phyloP scores from a whole-genome alignment of 2,329 filamentous ascomycete genomes.

The Apiospora aurea region DNA sequence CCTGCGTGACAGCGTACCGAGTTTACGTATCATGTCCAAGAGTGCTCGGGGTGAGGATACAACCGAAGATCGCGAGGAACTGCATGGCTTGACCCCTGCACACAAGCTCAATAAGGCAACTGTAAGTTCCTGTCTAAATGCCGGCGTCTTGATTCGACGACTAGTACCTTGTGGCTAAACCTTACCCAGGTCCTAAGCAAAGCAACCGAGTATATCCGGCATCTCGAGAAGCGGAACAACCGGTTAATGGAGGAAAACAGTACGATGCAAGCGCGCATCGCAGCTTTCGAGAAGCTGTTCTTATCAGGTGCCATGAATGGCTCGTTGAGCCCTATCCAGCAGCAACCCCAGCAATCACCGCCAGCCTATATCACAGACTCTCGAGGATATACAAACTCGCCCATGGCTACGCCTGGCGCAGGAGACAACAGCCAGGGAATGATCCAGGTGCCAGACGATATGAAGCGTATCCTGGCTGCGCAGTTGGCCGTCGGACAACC shows the following conservation, averaged over 20 bases:
- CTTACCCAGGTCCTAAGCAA: constrained; percentile 76
- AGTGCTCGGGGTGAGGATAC: constrained; percentile 72
- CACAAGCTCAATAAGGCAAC: constrained; percentile 99
- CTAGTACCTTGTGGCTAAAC: constrained; percentile 31
- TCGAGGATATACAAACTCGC: constrained; percentile 51
- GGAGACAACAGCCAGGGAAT: constrained; percentile 61
- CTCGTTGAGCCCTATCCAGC: constrained; percentile 59
- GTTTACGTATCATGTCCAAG: constrained; percentile 83
- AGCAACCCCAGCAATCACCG: constrained; percentile 57
- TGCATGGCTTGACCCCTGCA: constrained; percentile 82
- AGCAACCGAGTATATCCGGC: constrained; percentile 93
- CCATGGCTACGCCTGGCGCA: constrained; percentile 50
- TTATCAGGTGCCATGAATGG: constrained; percentile 76
- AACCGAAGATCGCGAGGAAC: constrained; percentile 78
- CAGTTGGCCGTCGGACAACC: constrained; percentile 63
- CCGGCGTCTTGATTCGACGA: not conserved
- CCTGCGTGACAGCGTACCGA: constrained; percentile 89
- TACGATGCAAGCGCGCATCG: constrained; percentile 78
- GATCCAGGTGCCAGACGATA: constrained; percentile 71
- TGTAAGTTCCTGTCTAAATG: constrained; percentile 49
- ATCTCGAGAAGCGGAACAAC: constrained; percentile 90
- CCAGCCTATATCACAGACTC: constrained; percentile 52
- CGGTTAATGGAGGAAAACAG: constrained; percentile 82
- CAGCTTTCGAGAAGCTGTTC: constrained; percentile 80
- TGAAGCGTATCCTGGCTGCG: constrained; percentile 67